These are phyloP conservation scores for Tricholoma sp. DNA, from an alignment of 768 basidiomycete species.

Conservation along the genomic window DNA sequence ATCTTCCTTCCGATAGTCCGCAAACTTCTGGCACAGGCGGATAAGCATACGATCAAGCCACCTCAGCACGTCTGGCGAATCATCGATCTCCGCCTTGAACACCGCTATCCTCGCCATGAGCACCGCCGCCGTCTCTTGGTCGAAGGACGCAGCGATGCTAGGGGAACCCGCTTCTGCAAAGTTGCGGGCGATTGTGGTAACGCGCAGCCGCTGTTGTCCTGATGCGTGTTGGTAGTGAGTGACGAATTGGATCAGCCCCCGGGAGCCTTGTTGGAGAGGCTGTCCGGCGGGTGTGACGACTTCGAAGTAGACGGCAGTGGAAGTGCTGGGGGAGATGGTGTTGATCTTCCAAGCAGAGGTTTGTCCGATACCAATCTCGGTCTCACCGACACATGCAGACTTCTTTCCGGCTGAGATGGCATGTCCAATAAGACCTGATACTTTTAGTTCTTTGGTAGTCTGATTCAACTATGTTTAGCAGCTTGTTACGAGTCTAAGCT, in stretches of 20 bases:
- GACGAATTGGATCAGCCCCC: slow-evolving; percentile 95
- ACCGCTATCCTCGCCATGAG: slow-evolving; percentile 98
- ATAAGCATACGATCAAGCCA: slow-evolving; percentile 99
- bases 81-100: slow-evolving; percentile 99
- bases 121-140: slow-evolving; percentile 97
- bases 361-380: slow-evolving; percentile 97
- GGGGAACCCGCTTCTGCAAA: slow-evolving; percentile 98
- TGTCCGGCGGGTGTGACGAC: slow-evolving; percentile 97
- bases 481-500: not conserved
- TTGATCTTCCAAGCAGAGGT: slow-evolving; percentile 99
- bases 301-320: slow-evolving; percentile 94
- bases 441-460: slow-evolving; percentile 98
- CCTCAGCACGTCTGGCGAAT: slow-evolving; percentile 90
- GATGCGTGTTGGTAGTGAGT: slow-evolving; percentile 98
- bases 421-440: slow-evolving; percentile 96
- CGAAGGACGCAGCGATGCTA: slow-evolving; percentile 88
- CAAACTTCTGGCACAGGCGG: slow-evolving; percentile 97
- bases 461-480: slow-evolving; percentile 21
- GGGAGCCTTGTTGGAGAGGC: slow-evolving; percentile 80
- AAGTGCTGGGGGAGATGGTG: slow-evolving; percentile 79
- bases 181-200: slow-evolving; percentile 97
- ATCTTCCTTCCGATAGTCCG: slow-evolving; percentile 98
- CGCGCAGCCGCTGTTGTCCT: slow-evolving; percentile 90
- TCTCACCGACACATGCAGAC: slow-evolving; percentile 94
- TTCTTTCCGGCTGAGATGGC: slow-evolving; percentile 98